Conservation (phyloP, 1,284 basidiomycete genomes). For the Agaricales sp. region DNA sequence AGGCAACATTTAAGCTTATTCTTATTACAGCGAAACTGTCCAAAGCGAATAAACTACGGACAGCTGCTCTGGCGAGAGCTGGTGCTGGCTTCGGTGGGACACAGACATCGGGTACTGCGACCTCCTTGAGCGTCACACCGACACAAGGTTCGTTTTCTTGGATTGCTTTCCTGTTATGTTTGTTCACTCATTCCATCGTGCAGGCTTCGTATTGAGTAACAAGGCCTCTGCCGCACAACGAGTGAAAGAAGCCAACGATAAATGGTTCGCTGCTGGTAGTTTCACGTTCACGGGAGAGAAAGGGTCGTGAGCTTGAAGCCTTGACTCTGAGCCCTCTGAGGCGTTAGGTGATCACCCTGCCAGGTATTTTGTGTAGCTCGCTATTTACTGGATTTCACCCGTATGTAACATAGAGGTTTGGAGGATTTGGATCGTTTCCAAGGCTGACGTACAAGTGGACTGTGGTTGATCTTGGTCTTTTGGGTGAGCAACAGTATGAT, state of each 20-base stretch:
- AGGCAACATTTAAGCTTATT: conserved; percentile 7
- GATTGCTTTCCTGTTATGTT: conserved; percentile 10
- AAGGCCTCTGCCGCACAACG: conserved; percentile 67
- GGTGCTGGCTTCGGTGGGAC: conserved; percentile 25
- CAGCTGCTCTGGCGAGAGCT: conserved; percentile 69
- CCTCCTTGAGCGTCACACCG: conserved; percentile 90
- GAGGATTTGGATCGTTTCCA: no score
- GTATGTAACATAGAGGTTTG: no score
- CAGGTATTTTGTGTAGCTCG: no score
- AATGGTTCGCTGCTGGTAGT: conserved; percentile 82
- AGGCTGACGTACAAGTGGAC: no score
- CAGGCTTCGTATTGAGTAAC: conserved; percentile 85
- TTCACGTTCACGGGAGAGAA: conserved; percentile 76
- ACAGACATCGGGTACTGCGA: conserved; percentile 78
- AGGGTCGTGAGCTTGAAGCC: conserved; percentile 24
- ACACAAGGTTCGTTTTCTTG: conserved; percentile 70
- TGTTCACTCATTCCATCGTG: conserved; percentile 8
- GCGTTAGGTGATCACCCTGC: no score
- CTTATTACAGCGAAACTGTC: conserved; percentile 76
- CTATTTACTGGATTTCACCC: no score
- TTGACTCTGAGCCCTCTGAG: no score
- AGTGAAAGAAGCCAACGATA: conserved; percentile 87
- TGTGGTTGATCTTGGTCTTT: no score
- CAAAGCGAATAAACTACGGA: conserved; percentile 90
- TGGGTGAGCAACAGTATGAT: no score